Evolutionary conservation across 2,329 filamentous ascomycete species (phyloP).

Genomic region (Pseudocercospora eumusae): DNA sequence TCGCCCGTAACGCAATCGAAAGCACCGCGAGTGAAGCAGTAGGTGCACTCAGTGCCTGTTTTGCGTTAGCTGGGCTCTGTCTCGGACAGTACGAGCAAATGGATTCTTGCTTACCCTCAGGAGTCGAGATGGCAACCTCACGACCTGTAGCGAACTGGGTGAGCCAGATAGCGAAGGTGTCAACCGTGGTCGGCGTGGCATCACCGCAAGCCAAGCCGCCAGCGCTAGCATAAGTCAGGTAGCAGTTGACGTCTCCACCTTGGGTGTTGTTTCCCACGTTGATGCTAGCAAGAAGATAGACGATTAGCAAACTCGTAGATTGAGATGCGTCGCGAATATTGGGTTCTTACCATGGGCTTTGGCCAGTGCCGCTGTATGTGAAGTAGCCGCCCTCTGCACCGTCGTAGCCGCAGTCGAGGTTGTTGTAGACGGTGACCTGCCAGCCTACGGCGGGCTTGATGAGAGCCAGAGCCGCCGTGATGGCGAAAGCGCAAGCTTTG

Average conservation of each 20-base stretch:
- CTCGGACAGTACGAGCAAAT: neutral
- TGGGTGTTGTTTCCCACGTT: conserved; percentile 4
- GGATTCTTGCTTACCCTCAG: neutral
- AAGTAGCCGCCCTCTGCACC: neutral
- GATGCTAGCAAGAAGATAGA: neutral
- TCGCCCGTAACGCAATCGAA: neutral
- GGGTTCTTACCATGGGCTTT: neutral
- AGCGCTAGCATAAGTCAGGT: neutral
- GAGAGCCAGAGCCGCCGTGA: neutral
- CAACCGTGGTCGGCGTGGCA: neutral
- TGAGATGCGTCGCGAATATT: neutral
- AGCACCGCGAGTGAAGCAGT: conserved; percentile 6
- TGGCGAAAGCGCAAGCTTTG: neutral
- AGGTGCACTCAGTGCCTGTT: neutral
- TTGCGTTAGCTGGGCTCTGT: neutral
- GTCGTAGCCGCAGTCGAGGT: conserved; percentile 4
- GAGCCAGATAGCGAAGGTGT: conserved; percentile 2
- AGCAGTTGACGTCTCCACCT: conserved; percentile 1
- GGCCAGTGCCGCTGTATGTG: neutral
- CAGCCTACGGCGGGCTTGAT: neutral
- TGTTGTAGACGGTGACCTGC: neutral
- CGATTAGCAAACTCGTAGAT: neutral
- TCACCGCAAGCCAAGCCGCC: conserved; percentile 4
- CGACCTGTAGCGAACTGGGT: neutral
- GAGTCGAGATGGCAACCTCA: neutral